These are phyloP conservation scores for Annulohypoxylon bovei DNA, from an alignment of 495 filamentous ascomycete genomes.

Conservation along the genomic window DNA sequence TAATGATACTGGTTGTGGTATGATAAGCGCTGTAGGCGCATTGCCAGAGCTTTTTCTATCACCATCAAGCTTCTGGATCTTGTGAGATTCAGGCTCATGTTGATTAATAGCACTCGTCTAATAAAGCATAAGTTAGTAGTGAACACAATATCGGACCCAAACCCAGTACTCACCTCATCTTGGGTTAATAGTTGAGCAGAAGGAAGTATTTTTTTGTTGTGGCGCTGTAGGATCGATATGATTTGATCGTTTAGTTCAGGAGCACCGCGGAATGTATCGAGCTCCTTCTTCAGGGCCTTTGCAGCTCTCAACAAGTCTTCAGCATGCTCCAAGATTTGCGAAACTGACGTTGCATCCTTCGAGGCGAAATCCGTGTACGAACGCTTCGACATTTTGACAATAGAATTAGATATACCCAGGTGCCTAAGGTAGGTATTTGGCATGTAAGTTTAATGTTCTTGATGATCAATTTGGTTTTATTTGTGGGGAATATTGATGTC, in stretches of 20 bases:
- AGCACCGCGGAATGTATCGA: constrained; percentile 27
- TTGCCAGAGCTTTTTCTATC: neutral
- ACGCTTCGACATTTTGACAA: constrained; percentile 45
- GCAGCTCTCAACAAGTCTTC: constrained; percentile 46
- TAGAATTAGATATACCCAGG: neutral
- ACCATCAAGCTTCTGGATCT: constrained; percentile 35
- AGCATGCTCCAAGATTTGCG: constrained; percentile 43
- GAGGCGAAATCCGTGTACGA: constrained; percentile 35
- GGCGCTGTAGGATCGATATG: constrained; percentile 31
- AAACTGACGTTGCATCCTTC: constrained; percentile 16
- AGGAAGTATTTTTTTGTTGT: constrained; percentile 40
- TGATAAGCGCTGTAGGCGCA: constrained; percentile 13
- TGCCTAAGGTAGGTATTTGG: neutral
- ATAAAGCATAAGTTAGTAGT: constrained; percentile 3
- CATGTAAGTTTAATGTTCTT: neutral
- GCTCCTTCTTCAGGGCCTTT: constrained; percentile 42
- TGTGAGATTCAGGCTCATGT: constrained; percentile 15
- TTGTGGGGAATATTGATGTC: neutral
- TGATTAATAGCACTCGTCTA: constrained; percentile 1
- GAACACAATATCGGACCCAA: neutral
- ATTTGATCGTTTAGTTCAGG: constrained; percentile 31
- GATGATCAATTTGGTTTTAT: neutral
- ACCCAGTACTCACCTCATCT: constrained; percentile 27
- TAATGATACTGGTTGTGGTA: constrained; percentile 39
- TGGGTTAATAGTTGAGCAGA: constrained; percentile 27